Evolutionary conservation across 2,329 filamentous ascomycete species (phyloP), one percentile per base, ranked within the genome.

Genomic region (Botryotinia narcissicola): DNA sequence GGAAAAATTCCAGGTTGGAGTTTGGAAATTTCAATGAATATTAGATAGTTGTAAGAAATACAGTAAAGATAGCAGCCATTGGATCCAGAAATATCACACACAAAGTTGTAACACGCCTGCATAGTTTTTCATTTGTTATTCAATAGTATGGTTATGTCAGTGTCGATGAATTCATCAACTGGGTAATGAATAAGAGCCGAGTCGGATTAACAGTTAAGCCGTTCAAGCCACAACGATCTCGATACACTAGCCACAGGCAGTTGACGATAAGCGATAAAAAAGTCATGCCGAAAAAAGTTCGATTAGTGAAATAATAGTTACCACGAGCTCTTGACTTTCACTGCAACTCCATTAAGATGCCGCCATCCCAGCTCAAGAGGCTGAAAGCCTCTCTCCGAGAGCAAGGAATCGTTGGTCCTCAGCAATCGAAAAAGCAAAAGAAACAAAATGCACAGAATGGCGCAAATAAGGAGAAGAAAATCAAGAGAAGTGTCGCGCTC

Each of bases 371-470:
- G 85, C 88, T 99, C 74, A 99, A 98, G 84, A 92, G 95, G 83
- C 88, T 99, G 62, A 99, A 98, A 84, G 88, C 93, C 78, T 97
- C 95, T 16, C 87, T 99, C 64, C 89, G 91, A 75, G 94, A 98
- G 73, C 93, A 95, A 81, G 96, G 96, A 72, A 91, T 99, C 70
- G 91, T 95, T 60, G 94, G 95, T 1, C 94, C 94, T 9, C 95
- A 97, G 79, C 91, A 97, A 80, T 98, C 95, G 14, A 98, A 98
- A 81, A 98, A 98, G 84, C 93, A 97, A 82, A 94, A 93, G 82
- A 93, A 93, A 80, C 90, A 92, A 80, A 87, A 88, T 80, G 89
- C 87, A 71, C 90, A 91, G 82, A 90, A 90, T 82, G 89, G 88
- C 73, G 87, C 87, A 75, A 89, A 88, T 75, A 85, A 84, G 78